phyloP scores from a whole-genome alignment of 2,329 filamentous ascomycete genomes.

The Macrophomina tecta region DNA sequence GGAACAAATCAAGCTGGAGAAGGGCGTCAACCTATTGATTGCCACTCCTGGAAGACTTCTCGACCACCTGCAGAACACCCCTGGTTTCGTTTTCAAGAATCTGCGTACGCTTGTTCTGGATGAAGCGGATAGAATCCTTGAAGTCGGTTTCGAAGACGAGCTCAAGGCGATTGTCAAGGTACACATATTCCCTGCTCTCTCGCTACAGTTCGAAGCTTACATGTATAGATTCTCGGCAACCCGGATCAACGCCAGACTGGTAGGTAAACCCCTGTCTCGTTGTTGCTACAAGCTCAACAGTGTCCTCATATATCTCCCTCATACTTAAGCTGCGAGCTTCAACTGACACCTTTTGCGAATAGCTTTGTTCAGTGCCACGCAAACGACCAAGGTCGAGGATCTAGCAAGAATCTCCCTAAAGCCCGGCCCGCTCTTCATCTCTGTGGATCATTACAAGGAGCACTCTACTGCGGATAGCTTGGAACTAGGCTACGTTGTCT shows the following conservation, averaged over 20 bases:
- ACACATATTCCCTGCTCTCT: constrained; percentile 39
- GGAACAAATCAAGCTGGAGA: constrained; percentile 90
- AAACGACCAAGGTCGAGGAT: constrained; percentile 98
- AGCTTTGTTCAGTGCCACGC: constrained; percentile 98
- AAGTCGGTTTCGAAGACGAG: constrained; percentile 98
- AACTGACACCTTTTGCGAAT: constrained; percentile 65
- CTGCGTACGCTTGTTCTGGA: constrained; percentile 91
- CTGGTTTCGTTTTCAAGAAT: constrained; percentile 90
- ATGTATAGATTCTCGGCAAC: background rate
- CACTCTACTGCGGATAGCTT: constrained; percentile 91
- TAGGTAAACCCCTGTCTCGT: constrained; percentile 47
- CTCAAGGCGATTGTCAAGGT: constrained; percentile 95
- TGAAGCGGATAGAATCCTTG: constrained; percentile 93
- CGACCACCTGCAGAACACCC: constrained; percentile 92
- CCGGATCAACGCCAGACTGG: constrained; percentile 4
- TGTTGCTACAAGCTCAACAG: too few species aligned
- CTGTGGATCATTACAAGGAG: constrained; percentile 89
- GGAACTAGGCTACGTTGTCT: constrained; percentile 94
- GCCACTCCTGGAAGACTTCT: constrained; percentile 91
- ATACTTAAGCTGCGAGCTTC: background rate
- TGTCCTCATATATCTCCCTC: too few species aligned
- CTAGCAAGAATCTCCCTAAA: constrained; percentile 91
- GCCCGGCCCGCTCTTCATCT: constrained; percentile 92
- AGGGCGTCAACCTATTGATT: constrained; percentile 93
- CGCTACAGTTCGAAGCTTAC: background rate